Conservation (phyloP, 2,329 filamentous ascomycete genomes). For the Zopfia rhizophila region DNA sequence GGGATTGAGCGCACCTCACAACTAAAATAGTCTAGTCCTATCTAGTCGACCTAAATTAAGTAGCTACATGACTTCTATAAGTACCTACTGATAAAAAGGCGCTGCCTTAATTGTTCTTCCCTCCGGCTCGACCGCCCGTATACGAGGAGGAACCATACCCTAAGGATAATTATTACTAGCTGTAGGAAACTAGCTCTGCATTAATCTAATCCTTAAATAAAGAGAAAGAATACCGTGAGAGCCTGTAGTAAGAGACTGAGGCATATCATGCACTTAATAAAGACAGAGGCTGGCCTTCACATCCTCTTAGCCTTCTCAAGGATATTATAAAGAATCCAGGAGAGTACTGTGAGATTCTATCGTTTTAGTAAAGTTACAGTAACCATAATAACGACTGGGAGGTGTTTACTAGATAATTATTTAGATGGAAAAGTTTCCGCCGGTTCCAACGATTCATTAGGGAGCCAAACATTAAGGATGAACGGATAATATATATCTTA, state of each 20-base stretch:
- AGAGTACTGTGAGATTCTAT: constrained; percentile 37
- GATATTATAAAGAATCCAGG: constrained; percentile 32
- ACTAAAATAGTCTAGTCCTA: constrained; percentile 9
- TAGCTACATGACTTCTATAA: constrained; percentile 12
- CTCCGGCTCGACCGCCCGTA: too few relatives aligned
- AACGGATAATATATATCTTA: background rate
- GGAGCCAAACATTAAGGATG: constrained; percentile 23
- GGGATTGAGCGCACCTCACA: background rate
- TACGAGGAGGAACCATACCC: too few relatives aligned
- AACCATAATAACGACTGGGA: constrained; percentile 7
- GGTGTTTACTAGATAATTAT: constrained; percentile 38
- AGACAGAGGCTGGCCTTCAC: constrained; percentile 43
- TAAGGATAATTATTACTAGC: too few relatives aligned
- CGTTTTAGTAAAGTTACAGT: constrained; percentile 31
- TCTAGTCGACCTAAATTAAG: constrained; percentile 12
- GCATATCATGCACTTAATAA: constrained; percentile 41
- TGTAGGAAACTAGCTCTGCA: too few relatives aligned
- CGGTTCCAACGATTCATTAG: constrained; percentile 12
- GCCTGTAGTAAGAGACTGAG: too few relatives aligned
- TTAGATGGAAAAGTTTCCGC: constrained; percentile 44
- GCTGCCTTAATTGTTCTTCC: too few relatives aligned
- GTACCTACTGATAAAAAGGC: too few relatives aligned
- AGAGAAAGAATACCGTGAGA: constrained; percentile 4
- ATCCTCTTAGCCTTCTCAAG: too few relatives aligned
- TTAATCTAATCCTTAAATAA: background rate